These are phyloP conservation scores for Diplocarpon rosae DNA, from an alignment of 2,329 filamentous ascomycete species.

Conservation along the genomic window DNA sequence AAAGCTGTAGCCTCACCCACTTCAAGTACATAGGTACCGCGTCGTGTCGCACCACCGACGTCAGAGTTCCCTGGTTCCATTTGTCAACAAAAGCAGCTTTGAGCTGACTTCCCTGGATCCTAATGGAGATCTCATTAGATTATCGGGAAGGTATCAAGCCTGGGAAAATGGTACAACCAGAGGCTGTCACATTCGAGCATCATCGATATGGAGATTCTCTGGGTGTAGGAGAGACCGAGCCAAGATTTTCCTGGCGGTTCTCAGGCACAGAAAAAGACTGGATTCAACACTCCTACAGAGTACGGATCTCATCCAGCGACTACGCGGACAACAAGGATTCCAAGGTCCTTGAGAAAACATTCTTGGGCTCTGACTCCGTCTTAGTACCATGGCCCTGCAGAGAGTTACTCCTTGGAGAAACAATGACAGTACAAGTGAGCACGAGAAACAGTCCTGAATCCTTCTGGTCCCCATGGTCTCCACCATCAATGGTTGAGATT, in stretches of 20 bases:
- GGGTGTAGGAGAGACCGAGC: conserved; percentile 34
- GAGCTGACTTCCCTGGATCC: background rate
- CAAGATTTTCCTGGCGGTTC: conserved; percentile 38
- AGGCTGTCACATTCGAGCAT: conserved; percentile 16
- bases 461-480: conserved; percentile 26
- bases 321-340: background rate
- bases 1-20: too few relatives aligned
- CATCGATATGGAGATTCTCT: conserved; percentile 24
- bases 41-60: too few relatives aligned
- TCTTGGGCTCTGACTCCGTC: conserved; percentile 26
- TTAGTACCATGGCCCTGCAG: conserved; percentile 35
- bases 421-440: conserved; percentile 23
- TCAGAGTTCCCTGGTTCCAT: too few relatives aligned
- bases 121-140: background rate
- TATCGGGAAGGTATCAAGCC: background rate
- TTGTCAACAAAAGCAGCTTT: too few relatives aligned
- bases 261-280: conserved; percentile 30
- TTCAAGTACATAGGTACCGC: too few relatives aligned
- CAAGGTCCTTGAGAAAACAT: conserved; percentile 1
- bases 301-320: conserved; percentile 29
- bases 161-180: conserved; percentile 3
- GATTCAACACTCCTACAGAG: conserved; percentile 34
- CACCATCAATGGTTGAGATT: conserved; percentile 24
- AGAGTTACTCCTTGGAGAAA: conserved; percentile 23
- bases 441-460: conserved; percentile 1